phyloP scores from a whole-genome alignment of 306 rosid genomes.

The Urtica urens region DNA sequence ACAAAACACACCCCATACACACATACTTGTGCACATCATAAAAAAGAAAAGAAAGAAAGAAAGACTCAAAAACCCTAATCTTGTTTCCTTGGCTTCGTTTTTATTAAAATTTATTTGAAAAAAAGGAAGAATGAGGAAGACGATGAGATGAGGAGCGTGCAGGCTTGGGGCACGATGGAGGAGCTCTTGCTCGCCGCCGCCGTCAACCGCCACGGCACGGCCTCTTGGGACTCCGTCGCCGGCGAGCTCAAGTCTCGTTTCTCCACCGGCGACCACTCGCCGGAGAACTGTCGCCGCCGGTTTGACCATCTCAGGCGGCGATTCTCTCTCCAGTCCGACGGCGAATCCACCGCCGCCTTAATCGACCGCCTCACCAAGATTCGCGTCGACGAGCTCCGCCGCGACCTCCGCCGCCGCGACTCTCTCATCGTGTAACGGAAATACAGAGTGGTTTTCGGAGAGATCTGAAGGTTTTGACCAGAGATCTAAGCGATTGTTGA shows the following conservation, averaged over 20 bases:
- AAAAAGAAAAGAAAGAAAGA: not conserved
- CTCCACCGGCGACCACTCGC: constrained; percentile 17
- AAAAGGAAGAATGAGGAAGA: constrained; percentile 12
- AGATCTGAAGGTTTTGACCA: constrained; percentile 15
- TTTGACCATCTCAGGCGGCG: constrained; percentile 30
- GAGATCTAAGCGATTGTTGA: constrained; percentile 21
- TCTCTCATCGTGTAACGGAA: constrained; percentile 37
- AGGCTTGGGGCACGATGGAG: constrained; percentile 46
- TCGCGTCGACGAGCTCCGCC: constrained; percentile 44
- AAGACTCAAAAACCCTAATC: constrained; percentile 33
- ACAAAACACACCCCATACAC: not conserved
- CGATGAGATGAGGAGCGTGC: constrained; percentile 37
- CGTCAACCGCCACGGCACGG: constrained; percentile 37
- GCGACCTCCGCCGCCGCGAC: constrained; percentile 38
- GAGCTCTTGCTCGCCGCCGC: constrained; percentile 48
- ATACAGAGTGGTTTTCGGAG: constrained; percentile 6
- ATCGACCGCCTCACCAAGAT: constrained; percentile 31
- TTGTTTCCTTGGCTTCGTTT: too few species aligned
- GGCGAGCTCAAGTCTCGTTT: constrained; percentile 23
- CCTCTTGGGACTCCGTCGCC: constrained; percentile 41
- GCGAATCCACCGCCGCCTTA: constrained; percentile 13
- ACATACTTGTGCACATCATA: not conserved
- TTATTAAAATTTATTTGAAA: too few species aligned
- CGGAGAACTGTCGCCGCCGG: constrained; percentile 25
- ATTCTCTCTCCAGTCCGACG: constrained; percentile 12